Conservation (phyloP, 768 basidiomycete genomes). For the Russula olivacea region DNA sequence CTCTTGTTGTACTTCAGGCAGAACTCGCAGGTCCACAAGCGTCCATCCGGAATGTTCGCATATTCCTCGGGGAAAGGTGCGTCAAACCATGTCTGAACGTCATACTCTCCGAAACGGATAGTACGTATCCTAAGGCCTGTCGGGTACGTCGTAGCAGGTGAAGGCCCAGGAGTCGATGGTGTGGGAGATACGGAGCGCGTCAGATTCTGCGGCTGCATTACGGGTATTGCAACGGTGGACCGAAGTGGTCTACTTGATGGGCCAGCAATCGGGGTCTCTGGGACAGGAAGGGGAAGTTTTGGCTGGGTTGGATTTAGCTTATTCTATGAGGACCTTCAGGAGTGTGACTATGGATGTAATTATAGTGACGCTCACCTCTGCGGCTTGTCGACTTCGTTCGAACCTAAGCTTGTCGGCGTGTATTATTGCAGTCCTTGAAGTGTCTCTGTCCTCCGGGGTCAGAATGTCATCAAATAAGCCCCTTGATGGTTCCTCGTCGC, state of each 20-base stretch:
- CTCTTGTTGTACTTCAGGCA: slow-evolving; percentile 99
- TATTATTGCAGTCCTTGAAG: slow-evolving; percentile 56
- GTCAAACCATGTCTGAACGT: slow-evolving; percentile 98
- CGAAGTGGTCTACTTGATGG: slow-evolving; percentile 60
- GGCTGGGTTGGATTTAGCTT: slow-evolving; percentile 34
- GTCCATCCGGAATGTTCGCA: slow-evolving; percentile 82
- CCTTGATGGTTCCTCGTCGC: slow-evolving; percentile 46
- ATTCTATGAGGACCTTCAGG: background rate
- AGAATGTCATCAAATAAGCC: slow-evolving; percentile 86
- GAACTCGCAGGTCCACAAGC: slow-evolving; percentile 96
- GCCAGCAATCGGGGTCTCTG: slow-evolving; percentile 42
- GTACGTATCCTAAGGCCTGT: slow-evolving; percentile 66
- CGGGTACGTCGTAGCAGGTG: slow-evolving; percentile 20
- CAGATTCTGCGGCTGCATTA: slow-evolving; percentile 29
- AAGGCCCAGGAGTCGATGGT: slow-evolving; percentile 35
- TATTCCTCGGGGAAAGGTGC: slow-evolving; percentile 99
- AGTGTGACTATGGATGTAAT: background rate
- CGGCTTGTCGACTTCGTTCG: slow-evolving; percentile 60
- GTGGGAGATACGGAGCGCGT: slow-evolving; percentile 32
- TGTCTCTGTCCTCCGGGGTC: slow-evolving; percentile 61
- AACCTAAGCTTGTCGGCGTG: slow-evolving; percentile 61
- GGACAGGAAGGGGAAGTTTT: slow-evolving; percentile 43
- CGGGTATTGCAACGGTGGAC: slow-evolving; percentile 42
- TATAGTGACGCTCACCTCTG: slow-evolving; percentile 54
- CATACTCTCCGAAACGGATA: slow-evolving; percentile 85